phyloP scores from a whole-genome alignment of 108 stramenopile genomes.

The Bacterosira constricta region DNA sequence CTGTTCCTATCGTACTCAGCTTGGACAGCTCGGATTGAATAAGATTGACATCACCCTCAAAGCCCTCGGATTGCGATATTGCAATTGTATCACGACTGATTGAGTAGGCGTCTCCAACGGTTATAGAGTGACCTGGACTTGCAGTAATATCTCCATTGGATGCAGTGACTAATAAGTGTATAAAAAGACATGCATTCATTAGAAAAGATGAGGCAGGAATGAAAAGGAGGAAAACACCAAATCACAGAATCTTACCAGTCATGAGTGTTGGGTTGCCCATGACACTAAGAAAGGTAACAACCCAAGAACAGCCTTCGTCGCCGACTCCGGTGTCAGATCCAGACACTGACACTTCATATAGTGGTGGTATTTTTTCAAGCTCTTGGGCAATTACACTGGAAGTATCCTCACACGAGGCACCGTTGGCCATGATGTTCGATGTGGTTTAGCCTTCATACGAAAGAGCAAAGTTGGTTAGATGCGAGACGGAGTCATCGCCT shows the following conservation, averaged over 20 bases:
- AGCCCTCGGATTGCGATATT: slow-evolving; percentile 45
- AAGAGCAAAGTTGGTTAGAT: slow-evolving; percentile 53
- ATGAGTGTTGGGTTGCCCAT: slow-evolving; percentile 58
- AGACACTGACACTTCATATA: slow-evolving; percentile 64
- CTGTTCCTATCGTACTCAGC: slow-evolving; percentile 66
- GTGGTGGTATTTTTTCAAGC: slow-evolving; percentile 51
- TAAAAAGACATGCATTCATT: not conserved
- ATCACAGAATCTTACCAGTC: slow-evolving; percentile 14
- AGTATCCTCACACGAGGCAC: slow-evolving; percentile 53
- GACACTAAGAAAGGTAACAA: slow-evolving; percentile 59
- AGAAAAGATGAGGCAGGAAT: not conserved
- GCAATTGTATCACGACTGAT: slow-evolving; percentile 46
- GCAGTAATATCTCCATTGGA: slow-evolving; percentile 29
- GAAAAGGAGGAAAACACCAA: not conserved
- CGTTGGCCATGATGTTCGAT: slow-evolving; percentile 54
- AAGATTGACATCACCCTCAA: slow-evolving; percentile 51
- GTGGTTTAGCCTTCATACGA: slow-evolving; percentile 57
- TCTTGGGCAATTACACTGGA: slow-evolving; percentile 54
- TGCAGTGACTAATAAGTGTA: no score
- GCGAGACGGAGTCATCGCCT: slow-evolving; percentile 69
- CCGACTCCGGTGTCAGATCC: slow-evolving; percentile 43
- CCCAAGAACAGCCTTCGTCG: slow-evolving; percentile 64
- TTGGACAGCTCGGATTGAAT: slow-evolving; percentile 79
- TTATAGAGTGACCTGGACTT: slow-evolving; percentile 45
- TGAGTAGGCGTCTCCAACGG: slow-evolving; percentile 30